A percentile compares a stretch with the other conserved stretches of the same genome.
These are phyloP conservation scores for Brassica balearica DNA, from an alignment of 441 rosid genomes.

Conservation along the genomic window DNA sequence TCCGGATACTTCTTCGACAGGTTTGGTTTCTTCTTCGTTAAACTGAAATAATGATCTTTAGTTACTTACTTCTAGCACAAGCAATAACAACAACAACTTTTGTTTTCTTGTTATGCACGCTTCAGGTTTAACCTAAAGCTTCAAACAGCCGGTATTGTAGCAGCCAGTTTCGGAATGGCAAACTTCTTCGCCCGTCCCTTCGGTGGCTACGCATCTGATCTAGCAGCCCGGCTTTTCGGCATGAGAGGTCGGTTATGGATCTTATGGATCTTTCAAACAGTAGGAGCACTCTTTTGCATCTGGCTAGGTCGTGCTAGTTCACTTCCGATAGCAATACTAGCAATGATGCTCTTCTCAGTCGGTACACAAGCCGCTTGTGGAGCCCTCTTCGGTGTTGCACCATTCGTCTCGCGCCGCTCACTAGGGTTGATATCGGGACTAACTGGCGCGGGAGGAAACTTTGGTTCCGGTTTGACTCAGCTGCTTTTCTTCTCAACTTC, in stretches of 20 bases:
- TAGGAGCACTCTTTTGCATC: slow-evolving; percentile 58
- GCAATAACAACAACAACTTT: slow-evolving; percentile 21
- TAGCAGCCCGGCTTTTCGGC: slow-evolving; percentile 47
- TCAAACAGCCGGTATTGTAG: slow-evolving; percentile 59
- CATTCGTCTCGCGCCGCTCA: slow-evolving; percentile 58
- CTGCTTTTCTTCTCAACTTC: slow-evolving; percentile 52
- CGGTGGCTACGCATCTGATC: slow-evolving; percentile 55
- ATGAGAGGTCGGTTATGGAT: slow-evolving; percentile 62
- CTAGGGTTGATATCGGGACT: slow-evolving; percentile 56
- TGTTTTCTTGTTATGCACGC: slow-evolving; percentile 21
- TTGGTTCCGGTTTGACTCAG: slow-evolving; percentile 57
- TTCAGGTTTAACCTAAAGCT: slow-evolving; percentile 52
- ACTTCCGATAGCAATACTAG: slow-evolving; percentile 48
- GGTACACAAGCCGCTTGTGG: slow-evolving; percentile 63
- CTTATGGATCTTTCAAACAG: slow-evolving; percentile 55
- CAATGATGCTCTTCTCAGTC: slow-evolving; percentile 57
- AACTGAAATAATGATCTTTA: background rate
- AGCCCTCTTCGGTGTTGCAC: slow-evolving; percentile 56
- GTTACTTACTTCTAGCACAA: slow-evolving; percentile 18
- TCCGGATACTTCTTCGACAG: slow-evolving; percentile 72
- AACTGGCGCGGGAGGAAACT: slow-evolving; percentile 61
- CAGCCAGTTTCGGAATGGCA: slow-evolving; percentile 61
- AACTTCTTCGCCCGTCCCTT: slow-evolving; percentile 56
- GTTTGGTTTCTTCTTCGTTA: slow-evolving; percentile 36
- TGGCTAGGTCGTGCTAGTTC: slow-evolving; percentile 53